Evolutionary conservation across 441 rosid genomes (phyloP).

Genomic region (Viola pubescens): DNA sequence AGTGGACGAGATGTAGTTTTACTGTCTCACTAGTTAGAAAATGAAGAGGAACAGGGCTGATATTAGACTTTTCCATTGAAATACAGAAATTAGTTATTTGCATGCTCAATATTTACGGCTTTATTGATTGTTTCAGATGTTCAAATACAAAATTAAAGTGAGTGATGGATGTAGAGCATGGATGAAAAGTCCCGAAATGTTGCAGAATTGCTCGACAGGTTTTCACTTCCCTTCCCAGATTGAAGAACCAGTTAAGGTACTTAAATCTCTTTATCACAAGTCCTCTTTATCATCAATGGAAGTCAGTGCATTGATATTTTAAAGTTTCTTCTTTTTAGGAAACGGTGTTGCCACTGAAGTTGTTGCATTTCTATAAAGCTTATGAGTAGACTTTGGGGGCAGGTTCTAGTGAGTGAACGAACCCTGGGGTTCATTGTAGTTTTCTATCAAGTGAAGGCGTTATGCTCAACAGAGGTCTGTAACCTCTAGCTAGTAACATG

Average conservation of each 20-base stretch:
- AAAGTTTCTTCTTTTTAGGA: conserved; percentile 33
- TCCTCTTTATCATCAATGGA: background rate
- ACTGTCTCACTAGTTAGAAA: too few species aligned
- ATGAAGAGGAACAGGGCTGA: too few species aligned
- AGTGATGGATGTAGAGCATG: conserved; percentile 78
- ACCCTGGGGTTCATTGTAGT: conserved; percentile 13
- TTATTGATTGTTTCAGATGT: conserved; percentile 41
- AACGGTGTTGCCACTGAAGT: conserved; percentile 42
- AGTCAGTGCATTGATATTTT: background rate
- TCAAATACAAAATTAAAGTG: conserved; percentile 62
- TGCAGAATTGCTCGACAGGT: conserved; percentile 75
- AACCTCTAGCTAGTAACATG: conserved; percentile 6
- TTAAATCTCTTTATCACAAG: background rate
- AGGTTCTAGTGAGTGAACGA: conserved; percentile 9
- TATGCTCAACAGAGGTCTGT: conserved; percentile 12
- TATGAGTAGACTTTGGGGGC: conserved; percentile 18
- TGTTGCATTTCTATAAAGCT: conserved; percentile 60
- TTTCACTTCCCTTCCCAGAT: conserved; percentile 52
- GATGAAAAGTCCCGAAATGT: conserved; percentile 70
- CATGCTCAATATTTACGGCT: too few species aligned
- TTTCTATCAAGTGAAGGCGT: conserved; percentile 16
- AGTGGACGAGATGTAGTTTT: too few species aligned
- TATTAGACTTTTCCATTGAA: too few species aligned
- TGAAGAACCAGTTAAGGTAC: conserved; percentile 41
- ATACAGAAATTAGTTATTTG: too few species aligned